Base-by-base conservation (phyloP, 352 stramenopile species). In the Phytophthora podocarpi region DNA sequence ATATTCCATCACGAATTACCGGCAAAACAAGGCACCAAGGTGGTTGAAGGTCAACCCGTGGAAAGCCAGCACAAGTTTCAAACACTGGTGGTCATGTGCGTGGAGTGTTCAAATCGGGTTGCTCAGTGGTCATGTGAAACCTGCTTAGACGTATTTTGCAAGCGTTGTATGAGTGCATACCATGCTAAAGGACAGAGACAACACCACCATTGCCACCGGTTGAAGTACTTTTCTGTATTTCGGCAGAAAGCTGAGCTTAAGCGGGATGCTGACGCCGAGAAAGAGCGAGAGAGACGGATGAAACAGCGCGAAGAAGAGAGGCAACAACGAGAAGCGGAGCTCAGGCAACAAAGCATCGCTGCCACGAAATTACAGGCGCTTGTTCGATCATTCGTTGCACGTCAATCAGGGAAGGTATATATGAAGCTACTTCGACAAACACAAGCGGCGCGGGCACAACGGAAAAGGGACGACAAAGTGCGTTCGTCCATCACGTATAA, bases 171-270 rank as follows among this genome's bases (percentile, higher is more conserved):
- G 41, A 77, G 74, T 7, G 55, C 54, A 9, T 70, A 74, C 12
- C 81, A 92, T 34, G 72, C 71, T 7, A 89, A 86, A 41, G 80
- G 79, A 1, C 70, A 90, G 47, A 67, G 83, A 0, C 78, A 89
- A 30, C 57, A 78, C 13, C 83, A 92, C 24, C 49, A 64, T 4
- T 89, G 71, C 27, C 58, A 78, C 31, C 81, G 80, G 15, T 46
- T 92, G 31, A 89, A 78, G 37, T 92, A 91, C 48, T 89, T 82
- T 53, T 89, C 83, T 0, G 63, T 92, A 13, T 55, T 92, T 9
- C 67, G 72, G 32, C 71, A 85, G 35, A 73, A 78, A 37, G 74
- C 78, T 6, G 56, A 85, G 45, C 26, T 64, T n/a, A 73, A 77
- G 30, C 68, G 82, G 0, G 42, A 40, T 31, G 36, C 26, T 0